Conservation (phyloP, 2,329 filamentous ascomycete species). For the Fusarium sp. region DNA sequence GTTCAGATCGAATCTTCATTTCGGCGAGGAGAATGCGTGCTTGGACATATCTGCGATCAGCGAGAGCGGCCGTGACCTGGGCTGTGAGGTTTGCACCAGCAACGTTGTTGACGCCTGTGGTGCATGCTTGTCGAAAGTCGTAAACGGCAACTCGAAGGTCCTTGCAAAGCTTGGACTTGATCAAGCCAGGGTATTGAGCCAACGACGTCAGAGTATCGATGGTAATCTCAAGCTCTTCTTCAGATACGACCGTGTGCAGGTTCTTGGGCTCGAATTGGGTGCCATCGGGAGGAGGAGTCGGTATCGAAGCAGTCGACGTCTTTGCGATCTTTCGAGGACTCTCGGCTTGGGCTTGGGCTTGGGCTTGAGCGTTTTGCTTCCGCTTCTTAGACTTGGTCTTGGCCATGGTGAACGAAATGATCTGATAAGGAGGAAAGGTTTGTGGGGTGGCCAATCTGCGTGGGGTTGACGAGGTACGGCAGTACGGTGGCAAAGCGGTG, state of each 20-base stretch:
- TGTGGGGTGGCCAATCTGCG: conserved; percentile 23
- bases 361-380: conserved; percentile 50
- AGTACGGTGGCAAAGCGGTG: conserved; percentile 20
- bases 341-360: conserved; percentile 48
- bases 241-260: conserved; percentile 63
- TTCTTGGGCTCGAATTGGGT: conserved; percentile 56
- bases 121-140: conserved; percentile 74
- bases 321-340: conserved; percentile 53
- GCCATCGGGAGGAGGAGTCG: conserved; percentile 51
- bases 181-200: conserved; percentile 66
- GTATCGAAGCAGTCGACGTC: conserved; percentile 37
- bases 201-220: conserved; percentile 70
- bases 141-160: conserved; percentile 73
- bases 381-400: conserved; percentile 58
- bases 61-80: conserved; percentile 70
- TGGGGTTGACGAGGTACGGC: conserved; percentile 4
- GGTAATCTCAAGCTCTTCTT: conserved; percentile 72
- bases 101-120: conserved; percentile 71
- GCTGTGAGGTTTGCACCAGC: conserved; percentile 70
- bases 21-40: conserved; percentile 72
- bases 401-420: conserved; percentile 46
- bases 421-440: not conserved
- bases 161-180: conserved; percentile 74
- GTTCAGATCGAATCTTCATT: conserved; percentile 72
- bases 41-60: conserved; percentile 72